Percentiles rank a stretch among this genome's conserved stretches.
phyloP scores from a whole-genome alignment of 345 rosid species.

The Atalantia buxifolia region DNA sequence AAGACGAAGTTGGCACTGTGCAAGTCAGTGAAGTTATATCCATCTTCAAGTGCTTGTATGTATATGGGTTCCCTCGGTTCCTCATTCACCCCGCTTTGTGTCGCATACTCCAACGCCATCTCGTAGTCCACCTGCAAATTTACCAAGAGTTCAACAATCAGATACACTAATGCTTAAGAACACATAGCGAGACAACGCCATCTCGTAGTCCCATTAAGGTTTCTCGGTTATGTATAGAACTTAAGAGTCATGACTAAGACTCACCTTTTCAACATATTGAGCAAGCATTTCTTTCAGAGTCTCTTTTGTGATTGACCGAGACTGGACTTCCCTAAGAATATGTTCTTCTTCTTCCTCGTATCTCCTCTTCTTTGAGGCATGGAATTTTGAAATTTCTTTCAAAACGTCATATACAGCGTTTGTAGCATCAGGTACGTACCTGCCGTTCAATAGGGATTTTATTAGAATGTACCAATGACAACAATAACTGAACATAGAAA shows the following conservation, averaged over 20 bases:
- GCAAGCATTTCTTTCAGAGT: slow-evolving; percentile 70
- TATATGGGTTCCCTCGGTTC: slow-evolving; percentile 75
- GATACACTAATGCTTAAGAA: too few relatives aligned
- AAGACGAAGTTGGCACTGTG: slow-evolving; percentile 60
- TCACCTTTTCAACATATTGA: slow-evolving; percentile 85
- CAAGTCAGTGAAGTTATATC: slow-evolving; percentile 41
- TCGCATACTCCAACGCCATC: slow-evolving; percentile 96
- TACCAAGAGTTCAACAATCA: too few relatives aligned
- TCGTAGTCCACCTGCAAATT: slow-evolving; percentile 89
- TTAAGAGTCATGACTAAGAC: neutral
- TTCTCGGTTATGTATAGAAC: neutral
- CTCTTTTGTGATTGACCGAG: slow-evolving; percentile 61
- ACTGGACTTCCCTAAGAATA: slow-evolving; percentile 55
- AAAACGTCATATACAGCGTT: slow-evolving; percentile 71
- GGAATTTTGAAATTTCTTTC: slow-evolving; percentile 63
- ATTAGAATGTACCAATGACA: neutral
- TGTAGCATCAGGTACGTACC: slow-evolving; percentile 86
- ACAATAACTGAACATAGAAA: neutral
- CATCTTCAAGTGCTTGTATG: slow-evolving; percentile 45
- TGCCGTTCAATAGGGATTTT: slow-evolving; percentile 24
- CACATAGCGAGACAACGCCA: too few relatives aligned
- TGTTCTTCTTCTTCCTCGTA: slow-evolving; percentile 47
- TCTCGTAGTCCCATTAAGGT: neutral
- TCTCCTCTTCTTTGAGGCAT: slow-evolving; percentile 54
- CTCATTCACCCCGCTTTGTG: slow-evolving; percentile 86